phyloP scores from a whole-genome alignment of 257 asterid species.

The Euphrasia confusa region DNA sequence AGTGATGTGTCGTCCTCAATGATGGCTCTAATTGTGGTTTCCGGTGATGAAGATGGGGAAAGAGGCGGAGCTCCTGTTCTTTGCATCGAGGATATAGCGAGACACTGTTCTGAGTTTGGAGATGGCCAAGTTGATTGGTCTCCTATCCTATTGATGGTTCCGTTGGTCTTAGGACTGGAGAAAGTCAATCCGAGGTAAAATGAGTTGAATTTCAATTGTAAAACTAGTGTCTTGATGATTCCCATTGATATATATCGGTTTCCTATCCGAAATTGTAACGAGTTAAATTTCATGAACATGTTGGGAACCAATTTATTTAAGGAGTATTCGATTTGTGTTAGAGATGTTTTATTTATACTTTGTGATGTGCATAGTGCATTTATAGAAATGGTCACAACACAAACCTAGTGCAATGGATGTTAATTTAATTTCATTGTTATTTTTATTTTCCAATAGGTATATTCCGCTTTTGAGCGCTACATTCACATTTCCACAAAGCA shows the following conservation, averaged over 20 bases:
- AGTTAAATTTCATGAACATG: too few relatives aligned
- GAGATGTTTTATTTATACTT: background rate
- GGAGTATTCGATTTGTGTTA: too few relatives aligned
- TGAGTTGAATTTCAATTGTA: too few relatives aligned
- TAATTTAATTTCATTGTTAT: background rate
- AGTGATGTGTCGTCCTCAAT: slow-evolving; percentile 36
- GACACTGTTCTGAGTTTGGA: slow-evolving; percentile 46
- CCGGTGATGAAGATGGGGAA: slow-evolving; percentile 98
- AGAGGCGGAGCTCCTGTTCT: slow-evolving; percentile 98
- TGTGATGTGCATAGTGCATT: slow-evolving; percentile 6
- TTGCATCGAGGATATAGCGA: slow-evolving; percentile 61
- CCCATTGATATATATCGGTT: too few relatives aligned
- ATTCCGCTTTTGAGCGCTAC: slow-evolving; percentile 79
- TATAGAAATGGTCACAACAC: slow-evolving; percentile 6
- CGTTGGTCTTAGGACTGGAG: slow-evolving; percentile 93
- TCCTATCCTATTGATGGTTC: slow-evolving; percentile 79
- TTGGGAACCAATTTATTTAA: too few relatives aligned
- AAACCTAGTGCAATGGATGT: background rate
- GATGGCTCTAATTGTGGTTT: slow-evolving; percentile 74
- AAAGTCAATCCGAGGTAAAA: slow-evolving; percentile 84
- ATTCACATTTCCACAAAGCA: slow-evolving; percentile 86
- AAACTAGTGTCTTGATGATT: too few relatives aligned
- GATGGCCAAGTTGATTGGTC: slow-evolving; percentile 53
- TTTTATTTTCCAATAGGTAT: slow-evolving; percentile 44
- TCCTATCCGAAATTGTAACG: too few relatives aligned